Percentiles rank a stretch among this genome's conserved stretches.
Conservation (phyloP, 495 filamentous ascomycete species). For the Gamarada debralockiae region DNA sequence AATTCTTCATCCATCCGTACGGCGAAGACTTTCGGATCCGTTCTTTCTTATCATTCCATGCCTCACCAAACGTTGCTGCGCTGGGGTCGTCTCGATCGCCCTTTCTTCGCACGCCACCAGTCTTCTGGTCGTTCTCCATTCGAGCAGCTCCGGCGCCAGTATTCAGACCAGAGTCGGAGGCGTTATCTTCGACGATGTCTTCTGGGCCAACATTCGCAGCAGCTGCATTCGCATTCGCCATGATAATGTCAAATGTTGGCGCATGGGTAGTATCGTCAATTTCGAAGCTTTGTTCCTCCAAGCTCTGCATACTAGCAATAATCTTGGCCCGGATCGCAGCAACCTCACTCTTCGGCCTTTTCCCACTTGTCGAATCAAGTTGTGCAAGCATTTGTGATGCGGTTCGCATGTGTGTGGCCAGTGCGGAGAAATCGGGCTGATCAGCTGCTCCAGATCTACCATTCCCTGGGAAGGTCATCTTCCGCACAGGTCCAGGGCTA, state of each 20-base stretch:
- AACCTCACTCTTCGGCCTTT: constrained; percentile 66
- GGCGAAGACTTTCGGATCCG: constrained; percentile 71
- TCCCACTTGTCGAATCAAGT: constrained; percentile 66
- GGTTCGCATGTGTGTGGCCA: constrained; percentile 76
- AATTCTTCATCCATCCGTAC: constrained; percentile 76
- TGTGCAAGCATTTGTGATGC: constrained; percentile 77
- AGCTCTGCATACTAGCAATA: constrained; percentile 77
- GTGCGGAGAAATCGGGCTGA: constrained; percentile 65
- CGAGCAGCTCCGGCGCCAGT: constrained; percentile 64
- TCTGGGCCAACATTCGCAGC: constrained; percentile 39
- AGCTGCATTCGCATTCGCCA: constrained; percentile 42
- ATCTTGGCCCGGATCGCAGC: constrained; percentile 73
- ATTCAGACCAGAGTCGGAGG: constrained; percentile 37
- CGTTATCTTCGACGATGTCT: constrained; percentile 29
- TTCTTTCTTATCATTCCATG: constrained; percentile 71
- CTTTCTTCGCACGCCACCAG: constrained; percentile 68
- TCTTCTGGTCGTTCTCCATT: constrained; percentile 81
- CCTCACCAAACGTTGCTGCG: constrained; percentile 74
- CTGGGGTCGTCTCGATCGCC: constrained; percentile 78
- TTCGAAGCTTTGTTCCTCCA: constrained; percentile 77
- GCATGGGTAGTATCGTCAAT: constrained; percentile 48
- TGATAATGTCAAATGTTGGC: constrained; percentile 70
- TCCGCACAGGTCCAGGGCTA: constrained; percentile 51
- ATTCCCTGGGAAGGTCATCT: constrained; percentile 41
- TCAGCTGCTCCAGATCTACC: constrained; percentile 41